Percentiles rank a stretch among this genome's conserved stretches.
These are phyloP conservation scores for Colletotrichum liriopes DNA, from an alignment of 2,329 filamentous ascomycete species.

Conservation along the genomic window DNA sequence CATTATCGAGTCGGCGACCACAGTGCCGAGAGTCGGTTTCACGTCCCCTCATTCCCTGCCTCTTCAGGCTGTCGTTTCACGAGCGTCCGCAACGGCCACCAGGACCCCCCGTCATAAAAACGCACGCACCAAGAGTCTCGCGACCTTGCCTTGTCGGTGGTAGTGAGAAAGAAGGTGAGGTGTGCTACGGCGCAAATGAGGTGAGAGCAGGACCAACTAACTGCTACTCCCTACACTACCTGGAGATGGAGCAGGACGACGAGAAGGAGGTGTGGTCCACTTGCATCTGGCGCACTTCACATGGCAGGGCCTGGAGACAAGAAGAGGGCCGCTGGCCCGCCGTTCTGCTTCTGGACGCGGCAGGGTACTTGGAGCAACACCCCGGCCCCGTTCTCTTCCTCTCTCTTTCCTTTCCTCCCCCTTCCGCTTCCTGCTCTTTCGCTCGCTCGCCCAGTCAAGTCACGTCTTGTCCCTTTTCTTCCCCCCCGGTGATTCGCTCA, in stretches of 20 bases:
- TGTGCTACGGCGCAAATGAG: conserved; percentile 11
- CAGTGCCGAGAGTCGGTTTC: conserved; percentile 29
- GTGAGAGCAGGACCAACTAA: conserved; percentile 10
- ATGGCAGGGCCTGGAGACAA: conserved; percentile 15
- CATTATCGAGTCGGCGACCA: neutral
- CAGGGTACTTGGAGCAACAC: conserved; percentile 11
- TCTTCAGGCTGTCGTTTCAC: conserved; percentile 41
- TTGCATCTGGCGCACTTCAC: neutral
- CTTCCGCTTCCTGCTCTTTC: conserved; percentile 15
- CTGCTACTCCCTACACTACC: neutral
- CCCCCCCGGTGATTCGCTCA: conserved; percentile 9
- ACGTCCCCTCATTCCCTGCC: conserved; percentile 38
- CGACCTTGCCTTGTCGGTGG: conserved; percentile 40
- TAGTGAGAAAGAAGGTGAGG: conserved; percentile 30
- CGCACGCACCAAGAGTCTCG: conserved; percentile 32
- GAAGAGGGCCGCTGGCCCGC: conserved; percentile 10
- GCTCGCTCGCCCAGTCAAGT: conserved; percentile 2
- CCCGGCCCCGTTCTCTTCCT: conserved; percentile 11
- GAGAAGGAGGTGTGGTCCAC: conserved; percentile 13
- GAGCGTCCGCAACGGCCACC: conserved; percentile 41
- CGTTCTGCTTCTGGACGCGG: conserved; percentile 6
- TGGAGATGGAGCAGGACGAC: neutral
- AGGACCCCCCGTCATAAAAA: conserved; percentile 32
- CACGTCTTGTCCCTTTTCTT: conserved; percentile 2
- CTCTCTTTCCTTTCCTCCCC: neutral